Conservation (phyloP, 305 asterid genomes). For the Fraxinus velutina region DNA sequence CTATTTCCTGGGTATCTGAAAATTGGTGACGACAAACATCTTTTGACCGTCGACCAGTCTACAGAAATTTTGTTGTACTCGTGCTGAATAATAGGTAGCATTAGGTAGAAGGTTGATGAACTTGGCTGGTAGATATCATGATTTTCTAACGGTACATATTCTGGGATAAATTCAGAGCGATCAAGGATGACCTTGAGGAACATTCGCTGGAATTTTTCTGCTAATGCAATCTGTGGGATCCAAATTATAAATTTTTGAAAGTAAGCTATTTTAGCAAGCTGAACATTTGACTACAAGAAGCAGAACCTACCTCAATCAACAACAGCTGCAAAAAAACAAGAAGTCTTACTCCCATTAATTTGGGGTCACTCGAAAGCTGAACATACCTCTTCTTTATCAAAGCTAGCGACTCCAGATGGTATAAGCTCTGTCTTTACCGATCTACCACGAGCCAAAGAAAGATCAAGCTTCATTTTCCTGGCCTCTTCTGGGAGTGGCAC, state of each 20-base stretch:
- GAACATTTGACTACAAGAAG: constrained; percentile 22
- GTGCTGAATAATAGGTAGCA: constrained; percentile 64
- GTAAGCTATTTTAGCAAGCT: constrained; percentile 9
- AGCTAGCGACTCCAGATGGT: constrained; percentile 58
- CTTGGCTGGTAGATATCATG: constrained; percentile 36
- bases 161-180: constrained; percentile 55
- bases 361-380: neutral
- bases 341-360: neutral
- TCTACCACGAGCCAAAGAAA: constrained; percentile 85
- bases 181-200: constrained; percentile 77
- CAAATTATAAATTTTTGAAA: constrained; percentile 26
- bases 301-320: neutral
- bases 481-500: constrained; percentile 85
- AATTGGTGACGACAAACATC: constrained; percentile 82
- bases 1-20: constrained; percentile 43
- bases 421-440: constrained; percentile 64
- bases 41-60: constrained; percentile 73
- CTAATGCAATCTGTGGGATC: constrained; percentile 58
- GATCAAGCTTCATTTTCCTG: constrained; percentile 72
- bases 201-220: constrained; percentile 77
- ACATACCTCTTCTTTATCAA: constrained; percentile 65
- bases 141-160: constrained; percentile 56
- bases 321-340: neutral
- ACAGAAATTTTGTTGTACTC: constrained; percentile 50
- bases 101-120: constrained; percentile 62